A percentile compares a stretch with the other conserved stretches of the same genome.
Conservation (phyloP, 495 filamentous ascomycete species). For the Aspergillus carlsbadensis region DNA sequence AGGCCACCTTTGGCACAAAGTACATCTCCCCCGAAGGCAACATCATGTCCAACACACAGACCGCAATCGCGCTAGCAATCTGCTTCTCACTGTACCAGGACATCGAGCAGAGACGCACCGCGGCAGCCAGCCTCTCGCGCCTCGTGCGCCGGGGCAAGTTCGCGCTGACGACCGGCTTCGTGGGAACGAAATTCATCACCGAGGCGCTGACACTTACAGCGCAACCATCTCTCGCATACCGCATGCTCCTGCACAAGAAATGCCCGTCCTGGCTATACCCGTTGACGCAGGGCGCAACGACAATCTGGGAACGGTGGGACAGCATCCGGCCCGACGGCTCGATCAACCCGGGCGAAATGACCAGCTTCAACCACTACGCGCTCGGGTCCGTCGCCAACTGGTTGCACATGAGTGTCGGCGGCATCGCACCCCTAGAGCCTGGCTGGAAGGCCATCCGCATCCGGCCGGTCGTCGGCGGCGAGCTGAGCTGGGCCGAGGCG, state of each 20-base stretch:
- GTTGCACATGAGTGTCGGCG: slow-evolving; percentile 29
- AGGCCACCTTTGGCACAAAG: slow-evolving; percentile 36
- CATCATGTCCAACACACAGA: slow-evolving; percentile 48
- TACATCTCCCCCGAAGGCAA: slow-evolving; percentile 42
- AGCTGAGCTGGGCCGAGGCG: slow-evolving; percentile 18
- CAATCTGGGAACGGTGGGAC: slow-evolving; percentile 60
- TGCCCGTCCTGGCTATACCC: slow-evolving; percentile 54
- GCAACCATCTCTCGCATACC: slow-evolving; percentile 30
- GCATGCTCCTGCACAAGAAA: slow-evolving; percentile 39
- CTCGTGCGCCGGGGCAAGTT: slow-evolving; percentile 40
- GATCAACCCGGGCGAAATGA: slow-evolving; percentile 55
- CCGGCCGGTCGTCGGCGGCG: slow-evolving; percentile 26
- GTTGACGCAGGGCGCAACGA: slow-evolving; percentile 51
- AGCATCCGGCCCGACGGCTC: slow-evolving; percentile 49
- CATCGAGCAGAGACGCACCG: slow-evolving; percentile 27
- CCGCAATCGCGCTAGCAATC: slow-evolving; percentile 43
- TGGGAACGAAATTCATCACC: slow-evolving; percentile 50
- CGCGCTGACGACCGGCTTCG: slow-evolving; percentile 53
- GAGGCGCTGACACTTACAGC: slow-evolving; percentile 40
- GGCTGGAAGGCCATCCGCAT: slow-evolving; percentile 30
- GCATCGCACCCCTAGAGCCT: slow-evolving; percentile 22
- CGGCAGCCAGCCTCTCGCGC: slow-evolving; percentile 31
- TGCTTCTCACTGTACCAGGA: slow-evolving; percentile 40
- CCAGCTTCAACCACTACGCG: slow-evolving; percentile 55
- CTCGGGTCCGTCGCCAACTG: slow-evolving; percentile 40